A percentile compares a stretch with the other conserved stretches of the same genome.
These are phyloP conservation scores for Chlamydomonas reinhardtii DNA, from an alignment of 163 green algal genomes.

Conservation along the genomic window DNA sequence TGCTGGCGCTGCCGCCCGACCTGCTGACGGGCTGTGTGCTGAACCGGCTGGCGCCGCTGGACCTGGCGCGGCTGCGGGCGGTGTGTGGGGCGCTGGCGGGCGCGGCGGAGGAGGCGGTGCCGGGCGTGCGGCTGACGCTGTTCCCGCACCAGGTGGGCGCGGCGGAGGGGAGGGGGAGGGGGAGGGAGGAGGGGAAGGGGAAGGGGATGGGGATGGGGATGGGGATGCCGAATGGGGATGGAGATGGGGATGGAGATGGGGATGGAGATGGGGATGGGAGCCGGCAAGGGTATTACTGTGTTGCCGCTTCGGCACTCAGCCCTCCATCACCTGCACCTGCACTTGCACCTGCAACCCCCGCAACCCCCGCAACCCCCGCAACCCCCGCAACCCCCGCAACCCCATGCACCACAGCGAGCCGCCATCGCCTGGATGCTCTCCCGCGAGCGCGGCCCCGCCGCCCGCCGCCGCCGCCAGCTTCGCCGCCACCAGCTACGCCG, in stretches of 20 bases:
- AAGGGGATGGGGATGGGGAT: not conserved
- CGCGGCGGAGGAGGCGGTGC: conserved; percentile 23
- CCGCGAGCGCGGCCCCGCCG: conserved; percentile 59
- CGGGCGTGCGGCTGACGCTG: conserved; percentile 23
- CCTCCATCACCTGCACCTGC: no score
- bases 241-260: no score
- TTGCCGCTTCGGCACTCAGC: no score
- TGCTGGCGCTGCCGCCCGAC: conserved; percentile 8
- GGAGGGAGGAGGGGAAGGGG: not conserved
- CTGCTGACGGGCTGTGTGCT: conserved; percentile 25
- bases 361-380: no score
- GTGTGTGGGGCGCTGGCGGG: conserved; percentile 2
- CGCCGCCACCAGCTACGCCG: no score
- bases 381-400: no score
- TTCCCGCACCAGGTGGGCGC: conserved; percentile 46
- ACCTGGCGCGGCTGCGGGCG: conserved; percentile 39
- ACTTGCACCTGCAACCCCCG: no score
- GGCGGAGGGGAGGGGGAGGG: not conserved
- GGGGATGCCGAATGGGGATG: not conserved
- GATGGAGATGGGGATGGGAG: no score
- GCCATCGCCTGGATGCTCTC: conserved; percentile 87
- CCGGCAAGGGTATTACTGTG: no score
- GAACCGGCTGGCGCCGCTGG: conserved; percentile 26
- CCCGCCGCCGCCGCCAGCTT: no score
- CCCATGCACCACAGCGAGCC: conserved; percentile 70